Conservation (phyloP, 2,329 filamentous ascomycete genomes). For the Moelleriella libera region DNA sequence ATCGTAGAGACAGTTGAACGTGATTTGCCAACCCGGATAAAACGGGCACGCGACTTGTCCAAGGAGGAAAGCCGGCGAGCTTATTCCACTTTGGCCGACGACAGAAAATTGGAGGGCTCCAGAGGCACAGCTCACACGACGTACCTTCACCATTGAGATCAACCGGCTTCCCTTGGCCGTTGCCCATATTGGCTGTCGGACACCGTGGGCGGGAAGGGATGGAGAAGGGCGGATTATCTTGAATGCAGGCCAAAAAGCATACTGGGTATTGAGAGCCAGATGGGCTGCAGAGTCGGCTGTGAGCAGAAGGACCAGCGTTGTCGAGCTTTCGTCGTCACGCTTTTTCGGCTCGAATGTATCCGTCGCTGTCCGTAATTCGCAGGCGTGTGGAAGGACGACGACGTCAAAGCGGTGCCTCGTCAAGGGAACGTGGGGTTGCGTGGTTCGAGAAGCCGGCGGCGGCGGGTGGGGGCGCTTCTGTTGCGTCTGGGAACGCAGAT, state of each 20-base stretch:
- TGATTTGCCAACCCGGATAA: not conserved
- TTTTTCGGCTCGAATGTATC: not conserved
- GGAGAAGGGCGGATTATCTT: slow-evolving; percentile 10
- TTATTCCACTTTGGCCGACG: not conserved
- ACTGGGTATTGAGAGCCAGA: slow-evolving; percentile 6
- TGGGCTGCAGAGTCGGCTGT: not conserved
- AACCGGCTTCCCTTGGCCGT: slow-evolving; percentile 87
- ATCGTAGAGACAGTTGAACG: not conserved
- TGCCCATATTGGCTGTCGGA: slow-evolving; percentile 64
- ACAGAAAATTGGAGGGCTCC: slow-evolving; percentile 1
- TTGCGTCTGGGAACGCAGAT: too few species aligned
- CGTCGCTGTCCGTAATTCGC: too few species aligned
- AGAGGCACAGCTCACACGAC: slow-evolving; percentile 8
- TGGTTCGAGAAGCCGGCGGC: too few species aligned
- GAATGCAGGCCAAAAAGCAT: slow-evolving; percentile 11
- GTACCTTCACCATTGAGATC: slow-evolving; percentile 85
- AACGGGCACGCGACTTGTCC: not conserved
- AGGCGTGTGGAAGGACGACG: too few species aligned
- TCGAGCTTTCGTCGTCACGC: not conserved
- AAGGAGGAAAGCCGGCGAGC: not conserved
- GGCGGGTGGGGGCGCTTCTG: too few species aligned
- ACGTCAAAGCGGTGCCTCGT: too few species aligned
- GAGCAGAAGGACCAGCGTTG: not conserved
- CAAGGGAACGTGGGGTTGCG: too few species aligned
- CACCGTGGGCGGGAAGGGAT: slow-evolving; percentile 11